Percentiles rank a stretch among this genome's conserved stretches.
Evolutionary conservation across 2,329 filamentous ascomycete species (phyloP).

Genomic region (Epichloe uncinata): DNA sequence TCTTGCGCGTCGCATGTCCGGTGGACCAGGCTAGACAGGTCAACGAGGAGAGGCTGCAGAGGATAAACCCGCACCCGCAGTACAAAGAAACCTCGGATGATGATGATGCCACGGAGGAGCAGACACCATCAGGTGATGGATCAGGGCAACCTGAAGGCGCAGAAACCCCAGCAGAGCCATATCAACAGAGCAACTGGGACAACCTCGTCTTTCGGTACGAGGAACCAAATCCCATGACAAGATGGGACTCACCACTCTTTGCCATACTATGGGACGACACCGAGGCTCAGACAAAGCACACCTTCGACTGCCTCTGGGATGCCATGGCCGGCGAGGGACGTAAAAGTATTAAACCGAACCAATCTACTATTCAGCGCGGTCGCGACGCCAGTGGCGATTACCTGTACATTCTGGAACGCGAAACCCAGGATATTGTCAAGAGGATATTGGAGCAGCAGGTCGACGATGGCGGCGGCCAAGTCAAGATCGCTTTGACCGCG

Average conservation of each 20-base stretch:
- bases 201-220: conserved; percentile 74
- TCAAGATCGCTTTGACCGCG: conserved; percentile 31
- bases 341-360: conserved; percentile 58
- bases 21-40: conserved; percentile 38
- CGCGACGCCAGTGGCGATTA: conserved; percentile 58
- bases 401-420: conserved; percentile 65
- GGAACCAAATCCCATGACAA: conserved; percentile 72
- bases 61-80: neutral
- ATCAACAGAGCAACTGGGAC: conserved; percentile 52
- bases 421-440: conserved; percentile 64
- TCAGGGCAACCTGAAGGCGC: neutral
- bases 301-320: conserved; percentile 62
- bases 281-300: conserved; percentile 38
- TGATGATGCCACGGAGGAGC: conserved; percentile 4
- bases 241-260: conserved; percentile 77
- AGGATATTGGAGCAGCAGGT: conserved; percentile 55
- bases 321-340: conserved; percentile 49
- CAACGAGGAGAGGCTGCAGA: conserved; percentile 44
- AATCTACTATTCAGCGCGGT: conserved; percentile 54
- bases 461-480: conserved; percentile 51
- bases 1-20: conserved; percentile 51
- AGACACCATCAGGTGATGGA: neutral
- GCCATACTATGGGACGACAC: conserved; percentile 66
- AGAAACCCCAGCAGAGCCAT: conserved; percentile 23
- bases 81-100: conserved; percentile 1